Percentiles rank a stretch among this genome's conserved stretches.
Conservation (phyloP, 1,284 basidiomycete genomes). For the Cutaneotrichosporon sp. region DNA sequence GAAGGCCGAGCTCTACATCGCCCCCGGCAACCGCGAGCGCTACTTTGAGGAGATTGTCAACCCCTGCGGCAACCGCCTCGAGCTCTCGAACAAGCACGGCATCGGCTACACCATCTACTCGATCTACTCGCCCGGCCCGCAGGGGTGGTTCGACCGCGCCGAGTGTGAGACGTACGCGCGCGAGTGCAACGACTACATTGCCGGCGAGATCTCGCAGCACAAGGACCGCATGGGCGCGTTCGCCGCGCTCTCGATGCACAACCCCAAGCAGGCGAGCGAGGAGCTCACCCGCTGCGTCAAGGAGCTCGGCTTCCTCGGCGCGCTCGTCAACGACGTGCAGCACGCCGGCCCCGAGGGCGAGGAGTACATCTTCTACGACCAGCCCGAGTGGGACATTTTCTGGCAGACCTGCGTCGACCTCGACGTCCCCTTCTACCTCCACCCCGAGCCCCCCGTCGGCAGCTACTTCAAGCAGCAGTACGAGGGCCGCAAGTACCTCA, state of each 20-base stretch:
- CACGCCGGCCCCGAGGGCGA: constrained; percentile 31
- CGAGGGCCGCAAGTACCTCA: constrained; percentile 43
- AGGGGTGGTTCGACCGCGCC: constrained; percentile 22
- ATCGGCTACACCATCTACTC: constrained; percentile 31
- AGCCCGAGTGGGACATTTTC: constrained; percentile 39
- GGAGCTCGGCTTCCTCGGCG: constrained; percentile 36
- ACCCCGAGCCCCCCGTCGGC: constrained; percentile 48
- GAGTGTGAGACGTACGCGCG: constrained; percentile 27
- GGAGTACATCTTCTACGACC: constrained; percentile 36
- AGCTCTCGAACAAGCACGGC: constrained; percentile 29
- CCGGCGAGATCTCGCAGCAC: constrained; percentile 38
- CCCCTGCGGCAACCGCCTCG: constrained; percentile 28
- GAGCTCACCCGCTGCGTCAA: constrained; percentile 45
- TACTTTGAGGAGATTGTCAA: constrained; percentile 29
- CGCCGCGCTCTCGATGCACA: constrained; percentile 48
- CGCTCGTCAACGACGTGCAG: constrained; percentile 39
- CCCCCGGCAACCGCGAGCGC: constrained; percentile 25
- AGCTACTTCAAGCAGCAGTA: constrained; percentile 42
- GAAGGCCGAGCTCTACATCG: constrained; percentile 30
- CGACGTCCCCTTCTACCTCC: constrained; percentile 49
- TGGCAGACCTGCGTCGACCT: constrained; percentile 46
- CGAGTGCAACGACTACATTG: constrained; percentile 27
- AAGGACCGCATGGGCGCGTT: constrained; percentile 46
- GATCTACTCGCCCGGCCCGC: constrained; percentile 26
- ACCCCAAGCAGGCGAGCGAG: constrained; percentile 41